A percentile compares a stretch with the other conserved stretches of the same genome.
These are phyloP conservation scores for Phanerochaete carnosa DNA, from an alignment of 768 basidiomycete species.

Conservation along the genomic window DNA sequence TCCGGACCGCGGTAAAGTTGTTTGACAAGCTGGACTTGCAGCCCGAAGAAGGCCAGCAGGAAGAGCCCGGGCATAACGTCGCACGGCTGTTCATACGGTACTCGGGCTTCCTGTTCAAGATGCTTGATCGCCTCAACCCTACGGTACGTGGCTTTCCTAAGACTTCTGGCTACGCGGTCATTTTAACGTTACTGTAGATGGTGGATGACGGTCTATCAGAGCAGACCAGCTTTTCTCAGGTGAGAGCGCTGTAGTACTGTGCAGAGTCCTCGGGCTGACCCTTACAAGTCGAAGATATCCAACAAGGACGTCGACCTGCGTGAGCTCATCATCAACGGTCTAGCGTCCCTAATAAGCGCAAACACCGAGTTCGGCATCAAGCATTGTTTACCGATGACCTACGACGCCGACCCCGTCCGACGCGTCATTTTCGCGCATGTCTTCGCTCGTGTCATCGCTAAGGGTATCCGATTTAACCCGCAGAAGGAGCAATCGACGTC, in stretches of 20 bases:
- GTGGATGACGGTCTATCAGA: conserved; percentile 26
- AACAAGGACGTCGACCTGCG: conserved; percentile 47
- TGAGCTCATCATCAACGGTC: conserved; percentile 74
- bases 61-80: conserved; percentile 66
- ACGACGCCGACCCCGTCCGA: conserved; percentile 65
- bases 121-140: conserved; percentile 44
- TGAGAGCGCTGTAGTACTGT: not conserved
- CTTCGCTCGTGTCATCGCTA: conserved; percentile 75
- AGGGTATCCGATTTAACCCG: conserved; percentile 75
- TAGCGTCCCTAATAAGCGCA: conserved; percentile 76
- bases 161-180: not conserved
- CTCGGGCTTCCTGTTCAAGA: conserved; percentile 59
- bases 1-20: conserved; percentile 72
- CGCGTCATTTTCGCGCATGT: conserved; percentile 82
- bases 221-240: conserved; percentile 22
- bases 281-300: conserved; percentile 13
- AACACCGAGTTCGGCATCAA: conserved; percentile 89
- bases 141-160: conserved; percentile 15
- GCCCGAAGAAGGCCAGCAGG: conserved; percentile 41
- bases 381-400: conserved; percentile 78
- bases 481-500: conserved; percentile 38
- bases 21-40: conserved; percentile 72
- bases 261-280: not conserved
- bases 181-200: conserved; percentile 7
- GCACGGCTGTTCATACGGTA: conserved; percentile 81